Base-by-base conservation (phyloP, 1,284 basidiomycete genomes). In the Lignosus rhinocerotis region DNA sequence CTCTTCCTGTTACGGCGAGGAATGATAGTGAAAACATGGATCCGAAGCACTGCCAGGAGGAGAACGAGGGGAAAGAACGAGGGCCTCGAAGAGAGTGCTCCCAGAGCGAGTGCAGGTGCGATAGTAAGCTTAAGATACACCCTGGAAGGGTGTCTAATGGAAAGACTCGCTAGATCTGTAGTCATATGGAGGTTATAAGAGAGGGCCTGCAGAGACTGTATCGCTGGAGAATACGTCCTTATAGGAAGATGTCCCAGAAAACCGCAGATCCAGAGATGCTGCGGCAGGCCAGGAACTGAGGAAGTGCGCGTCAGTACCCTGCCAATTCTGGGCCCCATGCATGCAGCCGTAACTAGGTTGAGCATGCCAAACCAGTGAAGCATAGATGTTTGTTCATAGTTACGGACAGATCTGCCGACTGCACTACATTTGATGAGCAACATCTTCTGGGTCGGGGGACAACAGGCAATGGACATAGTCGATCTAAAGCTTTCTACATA, bases 71-170 rank as follows among this genome's bases (percentile, higher is more conserved):
- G 83, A 2, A 81, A 59, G 34, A 86, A 75, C 0, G 79, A 76
- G 0, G 86, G 83, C 5, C 81, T 73, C 0, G 82, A 75, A 0
- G 77, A 73, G 6, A 87, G 69, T 0, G 85, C 81, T 6, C 83
- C 67, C 1, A 76, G 64, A 0, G 82, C 77, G 0, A 82, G 69
- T 0, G 70, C 47, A 0, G 76, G 62, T 9, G 78, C 67, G 0
- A 73, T 62, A 3, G 66, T 17, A 0, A 78, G 72, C 58, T 83
- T 17, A 0, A 78, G 72, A 58, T 83, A 82, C 12, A 76, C 69
- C 21, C 55, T 41, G 1, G 60, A 60, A 1, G 64, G 64, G 51
- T 63, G 48, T 32, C 50, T 36, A 16, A 64, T 41, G 0, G 58
- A 56, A 1, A 62, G 16, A n/a, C 58, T 55, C 10, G 58, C 53